These are phyloP conservation scores for Allium sativum DNA, from an alignment of 106 monocot species.

Conservation along the genomic window DNA sequence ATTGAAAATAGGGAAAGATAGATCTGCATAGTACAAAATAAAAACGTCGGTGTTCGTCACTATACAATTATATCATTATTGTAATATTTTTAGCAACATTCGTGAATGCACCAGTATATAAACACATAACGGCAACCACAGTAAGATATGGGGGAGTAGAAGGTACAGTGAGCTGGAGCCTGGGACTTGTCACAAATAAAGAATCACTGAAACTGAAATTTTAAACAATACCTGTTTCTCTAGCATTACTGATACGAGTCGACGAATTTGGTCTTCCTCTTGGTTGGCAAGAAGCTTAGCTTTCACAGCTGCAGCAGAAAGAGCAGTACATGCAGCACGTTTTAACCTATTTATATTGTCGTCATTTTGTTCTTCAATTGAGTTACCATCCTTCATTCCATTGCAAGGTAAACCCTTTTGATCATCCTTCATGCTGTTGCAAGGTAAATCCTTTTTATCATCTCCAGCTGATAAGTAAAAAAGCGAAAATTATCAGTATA, in stretches of 20 bases:
- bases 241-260: conserved; percentile 53
- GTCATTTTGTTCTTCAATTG: conserved; percentile 12
- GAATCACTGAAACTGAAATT: not conserved
- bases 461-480: too few relatives aligned
- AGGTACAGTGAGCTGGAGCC: too few relatives aligned
- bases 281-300: conserved; percentile 76
- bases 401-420: conserved; percentile 10
- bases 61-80: too few relatives aligned
- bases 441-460: too few relatives aligned
- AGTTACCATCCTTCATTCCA: conserved; percentile 9
- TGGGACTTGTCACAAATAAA: not conserved
- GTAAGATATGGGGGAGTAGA: too few relatives aligned
- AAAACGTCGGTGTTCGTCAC: too few relatives aligned
- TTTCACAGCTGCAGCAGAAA: conserved; percentile 84
- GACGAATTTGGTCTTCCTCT: conserved; percentile 72
- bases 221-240: conserved; percentile 64
- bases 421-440: not conserved
- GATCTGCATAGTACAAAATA: too few relatives aligned
- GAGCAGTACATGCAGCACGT: conserved; percentile 72
- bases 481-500: too few relatives aligned
- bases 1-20: too few relatives aligned
- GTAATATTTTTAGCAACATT: too few relatives aligned
- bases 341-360: conserved; percentile 41
- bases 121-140: too few relatives aligned
- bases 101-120: too few relatives aligned